A percentile compares a stretch with the other conserved stretches of the same genome.
These are phyloP conservation scores for Clitocybe nebularis DNA, from an alignment of 1,284 basidiomycete species.

Conservation along the genomic window DNA sequence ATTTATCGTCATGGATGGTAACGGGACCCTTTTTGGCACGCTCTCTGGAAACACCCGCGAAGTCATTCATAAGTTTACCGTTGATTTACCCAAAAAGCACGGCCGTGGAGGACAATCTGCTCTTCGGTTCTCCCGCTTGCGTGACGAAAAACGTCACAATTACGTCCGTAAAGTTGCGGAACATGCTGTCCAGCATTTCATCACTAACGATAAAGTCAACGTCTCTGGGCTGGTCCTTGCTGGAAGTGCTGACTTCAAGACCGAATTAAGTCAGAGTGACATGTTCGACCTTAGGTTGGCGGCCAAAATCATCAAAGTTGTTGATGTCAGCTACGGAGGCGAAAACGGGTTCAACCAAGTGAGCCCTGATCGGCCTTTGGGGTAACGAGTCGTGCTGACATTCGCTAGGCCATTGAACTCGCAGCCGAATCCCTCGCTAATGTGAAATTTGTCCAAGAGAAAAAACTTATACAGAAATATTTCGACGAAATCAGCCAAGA, in stretches of 20 bases:
- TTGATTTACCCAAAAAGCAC: conserved; percentile 99
- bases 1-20: conserved; percentile 99
- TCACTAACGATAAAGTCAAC: conserved; percentile 98
- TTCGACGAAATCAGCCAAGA: conserved; percentile 99
- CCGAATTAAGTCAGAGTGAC: conserved; percentile 93
- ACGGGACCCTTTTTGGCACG: conserved; percentile 94
- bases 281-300: conserved; percentile 90
- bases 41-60: conserved; percentile 97
- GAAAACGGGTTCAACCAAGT: conserved; percentile 99
- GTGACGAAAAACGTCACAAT: conserved; percentile 99
- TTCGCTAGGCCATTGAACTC: conserved; percentile 86
- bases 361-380: conserved; percentile 12
- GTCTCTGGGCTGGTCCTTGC: conserved; percentile 96
- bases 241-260: conserved; percentile 98
- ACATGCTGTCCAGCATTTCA: conserved; percentile 95
- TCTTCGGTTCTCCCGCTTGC: conserved; percentile 98
- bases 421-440: conserved; percentile 94
- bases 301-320: conserved; percentile 94
- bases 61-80: conserved; percentile 96
- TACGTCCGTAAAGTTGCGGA: conserved; percentile 99
- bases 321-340: conserved; percentile 98
- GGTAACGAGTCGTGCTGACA: conserved; percentile 1
- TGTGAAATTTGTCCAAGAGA: conserved; percentile 99
- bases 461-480: conserved; percentile 95
- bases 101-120: conserved; percentile 99